Evolutionary conservation across 306 rosid genomes (phyloP).

Genomic region (Heteromeles arbutifolia): DNA sequence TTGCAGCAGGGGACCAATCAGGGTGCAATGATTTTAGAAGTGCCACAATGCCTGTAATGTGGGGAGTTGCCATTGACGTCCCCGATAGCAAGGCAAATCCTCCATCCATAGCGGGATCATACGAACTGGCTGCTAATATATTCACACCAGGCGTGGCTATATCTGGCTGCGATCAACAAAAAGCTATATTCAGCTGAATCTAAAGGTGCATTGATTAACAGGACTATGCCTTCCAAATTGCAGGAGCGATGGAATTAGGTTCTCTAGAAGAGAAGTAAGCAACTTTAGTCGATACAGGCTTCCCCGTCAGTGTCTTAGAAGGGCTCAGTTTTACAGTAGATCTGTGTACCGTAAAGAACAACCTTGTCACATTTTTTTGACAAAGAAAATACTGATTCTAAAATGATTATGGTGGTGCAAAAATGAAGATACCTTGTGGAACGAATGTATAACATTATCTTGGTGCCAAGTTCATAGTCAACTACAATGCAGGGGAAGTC

Average conservation of each 20-base stretch:
- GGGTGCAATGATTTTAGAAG: constrained; percentile 26
- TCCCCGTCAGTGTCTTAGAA: constrained; percentile 25
- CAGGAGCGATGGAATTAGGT: constrained; percentile 43
- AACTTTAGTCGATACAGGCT: constrained; percentile 31
- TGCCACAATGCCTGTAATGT: constrained; percentile 25
- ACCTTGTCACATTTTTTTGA: not conserved
- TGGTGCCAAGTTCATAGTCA: constrained; percentile 16
- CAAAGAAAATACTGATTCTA: not conserved
- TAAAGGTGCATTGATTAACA: too few species aligned
- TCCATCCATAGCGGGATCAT: not conserved
- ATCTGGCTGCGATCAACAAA: constrained; percentile 20
- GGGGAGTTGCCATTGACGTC: constrained; percentile 36
- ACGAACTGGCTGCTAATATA: constrained; percentile 24
- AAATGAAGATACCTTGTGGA: constrained; percentile 5
- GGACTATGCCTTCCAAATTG: constrained; percentile 24
- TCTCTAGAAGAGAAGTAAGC: constrained; percentile 49
- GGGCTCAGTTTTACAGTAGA: constrained; percentile 13
- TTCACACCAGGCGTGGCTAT: constrained; percentile 33
- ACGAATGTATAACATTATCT: constrained; percentile 10
- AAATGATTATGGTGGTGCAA: not conserved
- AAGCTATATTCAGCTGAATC: not conserved
- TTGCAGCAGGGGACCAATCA: constrained; percentile 30
- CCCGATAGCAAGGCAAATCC: constrained; percentile 17
- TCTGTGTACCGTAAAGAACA: not conserved
- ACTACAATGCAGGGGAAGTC: constrained; percentile 24